Evolutionary conservation across 1,284 basidiomycete genomes (phyloP).

Genomic region (Naganishia liquefaciens): DNA sequence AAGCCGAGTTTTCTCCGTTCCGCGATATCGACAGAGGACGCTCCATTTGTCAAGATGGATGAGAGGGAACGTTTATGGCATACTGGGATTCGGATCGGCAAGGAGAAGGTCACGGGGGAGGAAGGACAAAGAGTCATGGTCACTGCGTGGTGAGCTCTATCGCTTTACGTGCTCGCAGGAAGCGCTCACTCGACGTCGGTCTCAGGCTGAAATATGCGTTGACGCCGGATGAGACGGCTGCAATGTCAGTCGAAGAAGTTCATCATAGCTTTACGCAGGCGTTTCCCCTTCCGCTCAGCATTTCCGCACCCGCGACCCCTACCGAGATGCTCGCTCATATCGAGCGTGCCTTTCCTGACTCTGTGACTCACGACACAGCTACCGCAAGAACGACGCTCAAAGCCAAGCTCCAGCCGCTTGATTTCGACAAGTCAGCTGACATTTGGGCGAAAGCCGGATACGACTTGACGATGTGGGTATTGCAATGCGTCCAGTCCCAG

Average conservation of each 20-base stretch:
- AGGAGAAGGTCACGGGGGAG: conserved; percentile 4
- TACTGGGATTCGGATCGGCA: neutral
- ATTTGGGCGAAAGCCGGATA: conserved; percentile 14
- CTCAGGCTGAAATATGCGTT: conserved; percentile 7
- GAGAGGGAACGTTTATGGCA: neutral
- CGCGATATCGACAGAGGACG: neutral
- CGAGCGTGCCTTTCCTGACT: neutral
- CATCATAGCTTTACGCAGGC: neutral
- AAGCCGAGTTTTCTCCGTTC: neutral
- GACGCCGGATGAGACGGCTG: neutral
- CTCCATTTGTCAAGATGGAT: neutral
- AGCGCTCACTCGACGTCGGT: neutral
- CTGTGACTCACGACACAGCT: neutral
- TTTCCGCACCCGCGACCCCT: neutral
- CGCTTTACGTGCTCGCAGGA: neutral
- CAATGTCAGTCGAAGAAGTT: neutral
- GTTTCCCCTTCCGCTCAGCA: conserved; percentile 22
- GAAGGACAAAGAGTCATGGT: conserved; percentile 16
- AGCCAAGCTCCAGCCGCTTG: neutral
- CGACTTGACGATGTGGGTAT: conserved; percentile 17
- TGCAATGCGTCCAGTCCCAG: conserved; percentile 21
- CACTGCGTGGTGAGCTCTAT: conserved; percentile 7
- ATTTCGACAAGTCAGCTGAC: conserved; percentile 17
- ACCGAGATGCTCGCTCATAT: neutral
- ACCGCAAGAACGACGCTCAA: neutral